Percentiles rank a stretch among this genome's conserved stretches.
These are phyloP conservation scores for Bacterosira constricta DNA, from an alignment of 108 stramenopile species.

Conservation along the genomic window DNA sequence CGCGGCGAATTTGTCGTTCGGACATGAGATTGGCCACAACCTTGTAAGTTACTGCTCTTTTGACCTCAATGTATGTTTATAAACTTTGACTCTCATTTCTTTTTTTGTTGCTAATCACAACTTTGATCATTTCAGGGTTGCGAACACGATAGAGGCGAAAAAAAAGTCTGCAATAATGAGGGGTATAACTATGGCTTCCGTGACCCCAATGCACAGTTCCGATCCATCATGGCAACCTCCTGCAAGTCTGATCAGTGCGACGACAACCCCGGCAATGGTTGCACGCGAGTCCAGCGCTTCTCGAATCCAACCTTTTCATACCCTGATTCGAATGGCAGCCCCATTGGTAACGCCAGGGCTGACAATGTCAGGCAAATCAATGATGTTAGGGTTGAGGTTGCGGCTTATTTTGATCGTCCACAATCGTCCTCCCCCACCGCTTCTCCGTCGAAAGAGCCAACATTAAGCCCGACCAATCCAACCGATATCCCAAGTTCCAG, in stretches of 20 bases:
- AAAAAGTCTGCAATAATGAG: background rate
- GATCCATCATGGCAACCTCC: constrained; percentile 17
- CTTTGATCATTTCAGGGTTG: too few relatives aligned
- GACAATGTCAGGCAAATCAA: constrained; percentile 2
- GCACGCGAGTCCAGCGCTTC: constrained; percentile 20
- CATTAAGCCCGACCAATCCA: too few relatives aligned
- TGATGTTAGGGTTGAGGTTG: background rate
- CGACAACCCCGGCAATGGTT: background rate
- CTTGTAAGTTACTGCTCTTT: constrained; percentile 11
- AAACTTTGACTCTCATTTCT: too few relatives aligned
- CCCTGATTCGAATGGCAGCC: background rate
- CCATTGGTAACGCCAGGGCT: background rate
- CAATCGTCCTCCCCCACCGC: too few relatives aligned
- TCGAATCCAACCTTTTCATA: constrained; percentile 2
- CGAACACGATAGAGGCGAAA: constrained; percentile 18
- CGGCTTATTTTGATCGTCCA: too few relatives aligned
- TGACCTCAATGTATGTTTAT: too few relatives aligned
- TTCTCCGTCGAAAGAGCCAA: too few relatives aligned
- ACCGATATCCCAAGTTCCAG: too few relatives aligned
- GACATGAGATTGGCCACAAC: constrained; percentile 28
- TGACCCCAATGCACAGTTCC: constrained; percentile 12
- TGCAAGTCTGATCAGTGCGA: constrained; percentile 6
- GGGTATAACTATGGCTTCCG: constrained; percentile 20
- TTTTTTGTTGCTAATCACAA: too few relatives aligned
- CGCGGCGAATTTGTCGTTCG: constrained; percentile 15